Base-by-base conservation (phyloP, 179 eudicot species). In the Spinacia oleracea region DNA sequence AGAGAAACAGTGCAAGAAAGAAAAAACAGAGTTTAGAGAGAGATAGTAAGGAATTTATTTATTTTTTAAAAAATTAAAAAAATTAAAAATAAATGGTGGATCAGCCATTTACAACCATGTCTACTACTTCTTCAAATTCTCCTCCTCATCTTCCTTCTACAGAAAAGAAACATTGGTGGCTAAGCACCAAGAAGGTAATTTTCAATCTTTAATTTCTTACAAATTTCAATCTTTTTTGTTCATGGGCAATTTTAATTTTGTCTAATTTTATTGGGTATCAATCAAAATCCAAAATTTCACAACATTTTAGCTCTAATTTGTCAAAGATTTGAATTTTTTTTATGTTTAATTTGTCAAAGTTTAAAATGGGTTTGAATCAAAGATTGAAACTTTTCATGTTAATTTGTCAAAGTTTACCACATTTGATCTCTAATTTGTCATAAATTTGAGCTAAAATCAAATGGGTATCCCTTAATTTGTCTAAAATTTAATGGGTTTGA, bases 41-140 rank as follows among this genome's bases (percentile, higher is more conserved):
- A 62, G 73, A 72, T 71, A 78, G 77, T 7, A 6, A 11, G 35
- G 53, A 23, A 25, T 29, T 23, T 1, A 11, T 5, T 23, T 45
- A 10, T 12, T 14, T 6, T 70, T 23, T 23, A 5, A 12, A 6
- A 34, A 75, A 55, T 4, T 16, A 18, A 67, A 55, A 56, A 29
- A 60, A 69, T 16, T 9, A 50, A 38, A 45, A 53, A 42, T 81
- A 72, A 55, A 81, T 66, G 84, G 81, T 85, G 88, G 90, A 88
- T 87, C 84, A 72, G 18, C 79, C 78, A 70, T 59, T 80, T 58
- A n/a, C 84, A 78, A 66, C 87, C 43, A 91, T 91, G 96, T 84
- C 92, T 79, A 56, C 89, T 74, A 87, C 90, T 56, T 78, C 88
- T 34, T 79, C 83, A 11, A 55, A 6, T 20, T 71, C 75, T 31